Evolutionary conservation across 768 basidiomycete species (phyloP).

Genomic region (Coprinopsis sp.): DNA sequence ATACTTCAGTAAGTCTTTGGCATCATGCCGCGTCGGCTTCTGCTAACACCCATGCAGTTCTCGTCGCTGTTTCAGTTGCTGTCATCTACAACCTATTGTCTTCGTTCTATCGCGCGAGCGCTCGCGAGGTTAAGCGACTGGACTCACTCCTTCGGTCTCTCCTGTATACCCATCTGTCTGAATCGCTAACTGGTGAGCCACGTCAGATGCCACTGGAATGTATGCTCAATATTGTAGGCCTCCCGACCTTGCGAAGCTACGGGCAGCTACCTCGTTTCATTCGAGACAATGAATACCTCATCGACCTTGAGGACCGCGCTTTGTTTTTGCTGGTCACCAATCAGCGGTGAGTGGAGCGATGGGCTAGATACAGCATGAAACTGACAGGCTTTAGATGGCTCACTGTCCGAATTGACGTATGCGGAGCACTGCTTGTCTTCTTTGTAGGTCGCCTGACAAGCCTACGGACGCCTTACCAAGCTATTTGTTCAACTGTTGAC

Average conservation of each 20-base stretch:
- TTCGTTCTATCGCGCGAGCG: constrained; percentile 64
- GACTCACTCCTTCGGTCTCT: constrained; percentile 71
- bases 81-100: constrained; percentile 65
- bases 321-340: constrained; percentile 62
- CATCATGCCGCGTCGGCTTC: neutral
- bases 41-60: constrained; percentile 33
- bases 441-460: constrained; percentile 30
- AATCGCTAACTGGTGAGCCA: constrained; percentile 55
- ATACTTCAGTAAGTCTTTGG: constrained; percentile 48
- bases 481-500: neutral
- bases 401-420: constrained; percentile 63
- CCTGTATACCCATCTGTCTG: constrained; percentile 74
- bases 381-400: constrained; percentile 47
- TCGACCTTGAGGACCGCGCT: constrained; percentile 74
- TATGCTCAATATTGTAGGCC: constrained; percentile 26
- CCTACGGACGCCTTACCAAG: neutral
- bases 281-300: constrained; percentile 56
- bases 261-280: constrained; percentile 60
- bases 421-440: constrained; percentile 58
- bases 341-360: constrained; percentile 40
- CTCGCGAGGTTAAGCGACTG: constrained; percentile 65
- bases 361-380: neutral
- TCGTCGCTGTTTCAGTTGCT: constrained; percentile 47
- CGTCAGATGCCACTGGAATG: neutral
- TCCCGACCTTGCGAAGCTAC: constrained; percentile 70